These are phyloP conservation scores for Colletotrichum salicis DNA, from an alignment of 2,329 filamentous ascomycete genomes.

Conservation along the genomic window DNA sequence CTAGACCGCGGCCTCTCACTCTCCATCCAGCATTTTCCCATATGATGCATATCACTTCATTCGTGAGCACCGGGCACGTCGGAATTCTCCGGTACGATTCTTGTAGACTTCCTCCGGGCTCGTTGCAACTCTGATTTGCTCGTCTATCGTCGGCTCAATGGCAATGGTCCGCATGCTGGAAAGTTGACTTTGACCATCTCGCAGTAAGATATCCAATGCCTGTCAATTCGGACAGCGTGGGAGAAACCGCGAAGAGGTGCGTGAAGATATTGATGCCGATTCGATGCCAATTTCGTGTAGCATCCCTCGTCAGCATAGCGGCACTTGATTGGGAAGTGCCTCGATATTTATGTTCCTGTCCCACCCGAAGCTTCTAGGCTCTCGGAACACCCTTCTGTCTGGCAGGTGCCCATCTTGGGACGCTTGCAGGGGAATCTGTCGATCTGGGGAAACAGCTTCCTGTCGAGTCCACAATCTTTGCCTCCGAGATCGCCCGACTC, in stretches of 20 bases:
- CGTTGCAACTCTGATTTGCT: neutral
- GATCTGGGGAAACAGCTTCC: conserved; percentile 13
- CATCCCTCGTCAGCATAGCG: conserved; percentile 39
- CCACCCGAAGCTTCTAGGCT: neutral
- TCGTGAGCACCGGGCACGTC: neutral
- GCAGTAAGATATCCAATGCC: neutral
- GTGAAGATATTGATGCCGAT: conserved; percentile 34
- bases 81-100: neutral
- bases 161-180: neutral
- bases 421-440: conserved; percentile 13
- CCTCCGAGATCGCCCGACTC: neutral
- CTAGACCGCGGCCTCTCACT: neutral
- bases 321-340: neutral
- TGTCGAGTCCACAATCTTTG: neutral
- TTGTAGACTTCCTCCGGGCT: neutral
- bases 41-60: neutral
- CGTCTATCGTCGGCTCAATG: conserved; percentile 10
- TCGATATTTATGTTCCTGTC: conserved; percentile 11
- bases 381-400: neutral
- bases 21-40: neutral
- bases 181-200: too few relatives aligned
- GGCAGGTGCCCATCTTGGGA: neutral
- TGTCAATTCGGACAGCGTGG: neutral
- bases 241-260: neutral
- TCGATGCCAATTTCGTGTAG: conserved; percentile 38